Evolutionary conservation across 306 rosid species (phyloP).

Genomic region (Lupinus albus): DNA sequence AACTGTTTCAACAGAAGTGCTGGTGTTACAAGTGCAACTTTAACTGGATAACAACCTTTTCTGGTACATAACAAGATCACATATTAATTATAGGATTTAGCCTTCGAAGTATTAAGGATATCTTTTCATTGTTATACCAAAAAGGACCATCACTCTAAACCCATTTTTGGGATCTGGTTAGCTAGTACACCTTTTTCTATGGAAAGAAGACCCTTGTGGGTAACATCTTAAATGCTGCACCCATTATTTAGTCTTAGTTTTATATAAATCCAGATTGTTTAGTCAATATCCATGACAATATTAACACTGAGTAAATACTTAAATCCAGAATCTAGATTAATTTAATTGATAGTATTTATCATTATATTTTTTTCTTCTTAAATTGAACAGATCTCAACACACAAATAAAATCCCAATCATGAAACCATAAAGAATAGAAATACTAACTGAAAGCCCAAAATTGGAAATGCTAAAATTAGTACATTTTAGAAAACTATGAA

Average conservation of each 20-base stretch:
- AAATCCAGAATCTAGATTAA: not conserved
- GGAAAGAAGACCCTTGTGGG: constrained; percentile 15
- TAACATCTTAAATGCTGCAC: constrained; percentile 8
- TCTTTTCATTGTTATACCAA: constrained; percentile 19
- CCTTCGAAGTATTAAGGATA: not conserved
- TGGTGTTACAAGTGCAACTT: not conserved
- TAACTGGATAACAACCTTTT: not conserved
- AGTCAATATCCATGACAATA: constrained; percentile 10
- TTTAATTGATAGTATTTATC: constrained; percentile 3
- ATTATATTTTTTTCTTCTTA: not conserved
- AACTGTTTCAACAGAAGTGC: constrained; percentile 9
- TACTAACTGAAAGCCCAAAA: not conserved
- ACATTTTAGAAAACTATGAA: not conserved
- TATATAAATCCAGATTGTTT: constrained; percentile 10
- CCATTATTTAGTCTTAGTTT: not conserved
- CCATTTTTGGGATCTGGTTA: not conserved
- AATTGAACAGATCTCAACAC: not conserved
- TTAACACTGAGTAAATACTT: too few species aligned
- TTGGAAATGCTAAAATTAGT: not conserved
- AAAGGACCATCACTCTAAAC: constrained; percentile 1
- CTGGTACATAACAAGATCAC: not conserved
- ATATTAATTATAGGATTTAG: not conserved
- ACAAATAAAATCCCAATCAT: not conserved
- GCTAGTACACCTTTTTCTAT: not conserved
- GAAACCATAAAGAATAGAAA: not conserved